Conservation (phyloP, 768 basidiomycete genomes). For the Mycena kentingensis region DNA sequence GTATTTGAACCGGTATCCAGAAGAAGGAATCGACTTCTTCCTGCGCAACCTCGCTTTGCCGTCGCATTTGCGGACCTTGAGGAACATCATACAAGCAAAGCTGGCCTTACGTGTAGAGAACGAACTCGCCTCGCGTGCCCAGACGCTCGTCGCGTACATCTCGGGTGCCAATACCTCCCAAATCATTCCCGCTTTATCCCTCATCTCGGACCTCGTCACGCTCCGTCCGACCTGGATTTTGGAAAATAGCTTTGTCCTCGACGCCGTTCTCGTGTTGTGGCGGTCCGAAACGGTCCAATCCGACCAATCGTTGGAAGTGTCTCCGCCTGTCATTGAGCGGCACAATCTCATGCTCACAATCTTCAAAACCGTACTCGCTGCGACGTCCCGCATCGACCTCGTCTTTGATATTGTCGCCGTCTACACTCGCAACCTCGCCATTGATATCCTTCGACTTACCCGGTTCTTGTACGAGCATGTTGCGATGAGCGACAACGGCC, state of each 20-base stretch:
- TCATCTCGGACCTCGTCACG: slow-evolving; percentile 75
- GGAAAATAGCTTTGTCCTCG: slow-evolving; percentile 65
- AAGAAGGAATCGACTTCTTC: slow-evolving; percentile 84
- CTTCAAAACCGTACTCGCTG: slow-evolving; percentile 71
- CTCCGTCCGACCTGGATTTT: slow-evolving; percentile 71
- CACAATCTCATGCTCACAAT: slow-evolving; percentile 72
- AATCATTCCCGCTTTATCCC: slow-evolving; percentile 68
- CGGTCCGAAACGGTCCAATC: slow-evolving; percentile 47
- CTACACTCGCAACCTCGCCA: slow-evolving; percentile 76
- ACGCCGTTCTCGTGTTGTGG: slow-evolving; percentile 78
- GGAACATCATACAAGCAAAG: slow-evolving; percentile 78
- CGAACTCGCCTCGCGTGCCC: slow-evolving; percentile 64
- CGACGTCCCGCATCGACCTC: slow-evolving; percentile 79
- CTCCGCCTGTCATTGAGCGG: slow-evolving; percentile 56
- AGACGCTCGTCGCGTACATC: slow-evolving; percentile 54
- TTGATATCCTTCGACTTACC: slow-evolving; percentile 77
- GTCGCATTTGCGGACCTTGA: slow-evolving; percentile 77
- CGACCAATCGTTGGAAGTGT: slow-evolving; percentile 43
- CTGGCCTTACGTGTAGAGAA: slow-evolving; percentile 75
- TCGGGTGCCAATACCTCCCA: slow-evolving; percentile 50
- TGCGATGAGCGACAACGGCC: slow-evolving; percentile 65
- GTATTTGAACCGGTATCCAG: slow-evolving; percentile 89
- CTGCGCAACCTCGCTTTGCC: slow-evolving; percentile 75
- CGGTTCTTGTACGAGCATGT: slow-evolving; percentile 88
- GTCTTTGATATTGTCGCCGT: slow-evolving; percentile 85